Percentiles rank a stretch among this genome's conserved stretches.
These are phyloP conservation scores for Petasospora rhodanensis DNA, from an alignment of 1,139 yeast species.

Conservation along the genomic window DNA sequence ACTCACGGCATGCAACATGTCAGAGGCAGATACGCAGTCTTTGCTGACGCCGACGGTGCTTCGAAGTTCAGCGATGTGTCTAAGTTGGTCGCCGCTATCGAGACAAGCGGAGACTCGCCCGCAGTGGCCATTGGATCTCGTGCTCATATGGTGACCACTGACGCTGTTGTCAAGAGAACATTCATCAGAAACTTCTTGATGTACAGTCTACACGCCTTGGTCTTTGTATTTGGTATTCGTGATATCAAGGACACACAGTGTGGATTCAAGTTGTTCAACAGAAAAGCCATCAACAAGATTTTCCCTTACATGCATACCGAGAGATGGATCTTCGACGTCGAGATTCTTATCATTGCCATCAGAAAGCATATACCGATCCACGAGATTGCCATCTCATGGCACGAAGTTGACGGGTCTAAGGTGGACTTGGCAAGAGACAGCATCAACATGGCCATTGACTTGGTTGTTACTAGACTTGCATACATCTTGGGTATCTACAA, in stretches of 20 bases:
- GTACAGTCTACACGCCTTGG: constrained; percentile 87
- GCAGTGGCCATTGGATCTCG: constrained; percentile 87
- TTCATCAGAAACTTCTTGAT: constrained; percentile 83
- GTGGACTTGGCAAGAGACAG: constrained; percentile 90
- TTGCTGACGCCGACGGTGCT: constrained; percentile 99
- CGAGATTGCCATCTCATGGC: constrained; percentile 93
- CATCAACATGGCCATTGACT: constrained; percentile 90
- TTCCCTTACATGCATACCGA: constrained; percentile 95
- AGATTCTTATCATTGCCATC: constrained; percentile 74
- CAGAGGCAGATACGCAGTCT: constrained; percentile 69
- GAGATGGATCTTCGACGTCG: constrained; percentile 98
- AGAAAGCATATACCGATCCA: constrained; percentile 60
- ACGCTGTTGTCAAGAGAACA: constrained; percentile 91
- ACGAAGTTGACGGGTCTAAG: constrained; percentile 93
- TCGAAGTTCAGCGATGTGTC: constrained; percentile 69
- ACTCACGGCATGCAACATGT: constrained; percentile 83
- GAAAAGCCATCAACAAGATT: constrained; percentile 55
- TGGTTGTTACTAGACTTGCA: constrained; percentile 86
- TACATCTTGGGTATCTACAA: constrained; percentile 79
- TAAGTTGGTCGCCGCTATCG: constrained; percentile 45
- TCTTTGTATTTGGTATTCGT: constrained; percentile 83
- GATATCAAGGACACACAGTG: constrained; percentile 91
- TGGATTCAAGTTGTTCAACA: constrained; percentile 89
- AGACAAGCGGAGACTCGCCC: constrained; percentile 33
- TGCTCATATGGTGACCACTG: constrained; percentile 95